Evolutionary conservation across 768 basidiomycete genomes (phyloP).

Genomic region (Russula brevipes): DNA sequence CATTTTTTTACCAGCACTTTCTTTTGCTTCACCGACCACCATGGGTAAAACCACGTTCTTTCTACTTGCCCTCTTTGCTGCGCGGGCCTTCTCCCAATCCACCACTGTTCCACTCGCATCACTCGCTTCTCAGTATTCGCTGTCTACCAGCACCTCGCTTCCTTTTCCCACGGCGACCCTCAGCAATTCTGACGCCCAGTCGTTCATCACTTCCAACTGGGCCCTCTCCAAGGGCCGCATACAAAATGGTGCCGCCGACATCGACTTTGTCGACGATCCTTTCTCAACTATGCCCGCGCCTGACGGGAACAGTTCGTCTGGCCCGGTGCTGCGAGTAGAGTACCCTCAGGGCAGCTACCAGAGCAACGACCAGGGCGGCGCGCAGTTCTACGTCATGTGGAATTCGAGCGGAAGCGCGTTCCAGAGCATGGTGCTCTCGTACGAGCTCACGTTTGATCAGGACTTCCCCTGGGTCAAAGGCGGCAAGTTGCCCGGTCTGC

Average conservation of each 20-base stretch:
- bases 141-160: slow-evolving; percentile 56
- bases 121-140: slow-evolving; percentile 47
- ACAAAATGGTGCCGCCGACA: slow-evolving; percentile 49
- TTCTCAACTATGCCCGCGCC: slow-evolving; percentile 49
- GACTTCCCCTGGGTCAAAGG: slow-evolving; percentile 70
- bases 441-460: slow-evolving; percentile 67
- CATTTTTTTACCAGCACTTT: too few species aligned
- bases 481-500: slow-evolving; percentile 71
- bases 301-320: slow-evolving; percentile 27
- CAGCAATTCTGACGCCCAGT: slow-evolving; percentile 44
- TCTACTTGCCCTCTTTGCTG: slow-evolving; percentile 5
- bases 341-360: slow-evolving; percentile 60
- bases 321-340: slow-evolving; percentile 51
- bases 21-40: neutral
- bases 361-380: slow-evolving; percentile 50
- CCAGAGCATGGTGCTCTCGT: slow-evolving; percentile 63
- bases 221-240: slow-evolving; percentile 55
- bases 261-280: slow-evolving; percentile 63
- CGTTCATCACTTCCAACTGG: slow-evolving; percentile 54
- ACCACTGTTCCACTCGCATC: slow-evolving; percentile 7
- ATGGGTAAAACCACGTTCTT: neutral
- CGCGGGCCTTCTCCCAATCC: neutral
- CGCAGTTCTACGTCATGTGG: slow-evolving; percentile 66
- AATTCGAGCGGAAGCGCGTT: slow-evolving; percentile 55
- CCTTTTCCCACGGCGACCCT: slow-evolving; percentile 63